Evolutionary conservation across 1,284 basidiomycete species (phyloP), one percentile per base, ranked within the genome.

Genomic region (Porphyrellus sp.): DNA sequence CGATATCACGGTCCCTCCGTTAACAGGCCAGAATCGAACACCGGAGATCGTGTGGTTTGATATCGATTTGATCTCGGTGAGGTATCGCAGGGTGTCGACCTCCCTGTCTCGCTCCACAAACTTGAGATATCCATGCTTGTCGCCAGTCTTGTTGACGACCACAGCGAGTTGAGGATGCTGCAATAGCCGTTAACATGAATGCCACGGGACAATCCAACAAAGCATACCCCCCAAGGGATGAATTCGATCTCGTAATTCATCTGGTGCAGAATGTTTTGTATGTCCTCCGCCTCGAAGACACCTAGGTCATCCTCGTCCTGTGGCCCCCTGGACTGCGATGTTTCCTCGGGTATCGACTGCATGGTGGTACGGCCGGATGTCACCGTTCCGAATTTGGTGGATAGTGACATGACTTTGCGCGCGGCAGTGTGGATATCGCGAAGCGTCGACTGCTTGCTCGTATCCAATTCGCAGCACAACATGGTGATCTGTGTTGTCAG

Each of bases 171-270:
- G 18, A 15, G 45, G 45, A 37, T 46, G 45, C 45, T 46, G 18
- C 9, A 13, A 11, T n/a, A 28, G 8, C 25, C 24, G 23, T 40
- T 40, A n/a, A 18, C 16, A 13, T 5, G 13, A 25, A 25, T 25
- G 7, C n/a, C 23, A n/a, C 21, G 2, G 23, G 37, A 39, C 21
- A 20, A n/a, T n/a, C n/a, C 21, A 16, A 20, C 21, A 24, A 24
- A 3, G 25, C 38, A 5, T 15, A 59, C 57, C 30, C 46, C 37
- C 0, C 0, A 41, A 12, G 15, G 35, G 2, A 53, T 40, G 40
- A 34, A 57, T 27, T 33, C 21, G 1, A 60, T 46, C 37, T 47
- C 18, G 30, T 59, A 55, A 35, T 49, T 16, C 47, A 53, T 60
- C 28, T 42, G 8, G 0, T 1, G 6, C 38, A 53, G 28, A 12